These are phyloP conservation scores for Mallotus japonicus DNA, from an alignment of 441 rosid genomes.

Conservation along the genomic window DNA sequence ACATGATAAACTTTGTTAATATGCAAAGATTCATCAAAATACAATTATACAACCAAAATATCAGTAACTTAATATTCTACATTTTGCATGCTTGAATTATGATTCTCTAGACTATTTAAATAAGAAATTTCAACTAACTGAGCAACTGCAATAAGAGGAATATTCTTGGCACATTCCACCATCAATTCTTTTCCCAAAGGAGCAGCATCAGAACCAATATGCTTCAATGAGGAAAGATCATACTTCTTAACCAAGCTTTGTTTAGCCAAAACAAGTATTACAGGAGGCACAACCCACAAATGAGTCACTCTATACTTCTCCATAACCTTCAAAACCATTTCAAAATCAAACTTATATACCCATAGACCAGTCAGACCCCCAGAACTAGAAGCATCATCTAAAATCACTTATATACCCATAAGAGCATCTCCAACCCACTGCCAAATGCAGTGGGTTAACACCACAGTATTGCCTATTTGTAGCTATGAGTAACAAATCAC, in stretches of 20 bases:
- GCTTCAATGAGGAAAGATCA: slow-evolving; percentile 67
- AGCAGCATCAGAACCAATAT: slow-evolving; percentile 76
- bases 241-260: slow-evolving; percentile 46
- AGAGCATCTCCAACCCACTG: no score
- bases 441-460: no score
- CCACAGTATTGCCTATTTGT: slow-evolving; percentile 55
- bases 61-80: not conserved
- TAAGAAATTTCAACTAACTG: slow-evolving; percentile 46
- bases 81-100: not conserved
- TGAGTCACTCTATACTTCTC: slow-evolving; percentile 64
- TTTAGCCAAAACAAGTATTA: slow-evolving; percentile 72
- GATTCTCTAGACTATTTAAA: not conserved
- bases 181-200: slow-evolving; percentile 86
- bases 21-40: no score
- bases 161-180: slow-evolving; percentile 64
- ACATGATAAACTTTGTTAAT: no score
- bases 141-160: slow-evolving; percentile 45
- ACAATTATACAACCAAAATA: no score
- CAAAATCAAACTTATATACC: slow-evolving; percentile 65
- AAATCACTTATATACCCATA: no score
- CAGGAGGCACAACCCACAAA: slow-evolving; percentile 81
- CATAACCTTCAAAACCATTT: slow-evolving; percentile 41
- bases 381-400: no score
- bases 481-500: slow-evolving; percentile 52
- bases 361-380: no score